These are phyloP conservation scores for Stephanodiscus triporus DNA, from an alignment of 108 stramenopile genomes.

Conservation along the genomic window DNA sequence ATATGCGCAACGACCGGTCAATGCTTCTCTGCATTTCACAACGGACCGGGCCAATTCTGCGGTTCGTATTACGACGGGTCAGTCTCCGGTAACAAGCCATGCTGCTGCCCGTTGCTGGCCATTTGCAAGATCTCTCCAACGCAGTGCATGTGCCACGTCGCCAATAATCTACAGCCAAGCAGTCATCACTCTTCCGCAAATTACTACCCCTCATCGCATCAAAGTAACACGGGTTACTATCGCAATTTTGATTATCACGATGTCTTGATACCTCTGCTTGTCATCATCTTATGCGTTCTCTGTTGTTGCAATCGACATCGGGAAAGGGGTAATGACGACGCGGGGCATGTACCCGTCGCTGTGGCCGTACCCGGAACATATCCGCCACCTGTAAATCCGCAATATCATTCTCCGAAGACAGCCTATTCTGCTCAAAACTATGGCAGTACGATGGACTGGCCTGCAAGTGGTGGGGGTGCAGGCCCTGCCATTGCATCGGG, in stretches of 20 bases:
- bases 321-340: no score
- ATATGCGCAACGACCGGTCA: constrained; percentile 40
- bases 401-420: background rate
- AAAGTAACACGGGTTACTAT: background rate
- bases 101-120: constrained; percentile 39
- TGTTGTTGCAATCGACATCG: no score
- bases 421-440: constrained; percentile 3
- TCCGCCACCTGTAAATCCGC: constrained; percentile 30
- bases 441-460: constrained; percentile 14
- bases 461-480: constrained; percentile 16
- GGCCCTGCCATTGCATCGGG: constrained; percentile 44
- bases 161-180: background rate
- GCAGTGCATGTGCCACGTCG: constrained; percentile 39
- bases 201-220: background rate
- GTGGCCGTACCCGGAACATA: constrained; percentile 18
- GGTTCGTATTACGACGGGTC: constrained; percentile 23
- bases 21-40: constrained; percentile 40
- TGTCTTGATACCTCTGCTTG: no score
- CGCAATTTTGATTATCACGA: no score
- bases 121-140: constrained; percentile 34
- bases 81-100: constrained; percentile 14
- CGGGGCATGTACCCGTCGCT: constrained; percentile 11
- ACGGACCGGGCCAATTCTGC: constrained; percentile 46
- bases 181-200: background rate
- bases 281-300: no score